Conservation (phyloP, 1,284 basidiomycete genomes). For the Heterobasidion irregulare region DNA sequence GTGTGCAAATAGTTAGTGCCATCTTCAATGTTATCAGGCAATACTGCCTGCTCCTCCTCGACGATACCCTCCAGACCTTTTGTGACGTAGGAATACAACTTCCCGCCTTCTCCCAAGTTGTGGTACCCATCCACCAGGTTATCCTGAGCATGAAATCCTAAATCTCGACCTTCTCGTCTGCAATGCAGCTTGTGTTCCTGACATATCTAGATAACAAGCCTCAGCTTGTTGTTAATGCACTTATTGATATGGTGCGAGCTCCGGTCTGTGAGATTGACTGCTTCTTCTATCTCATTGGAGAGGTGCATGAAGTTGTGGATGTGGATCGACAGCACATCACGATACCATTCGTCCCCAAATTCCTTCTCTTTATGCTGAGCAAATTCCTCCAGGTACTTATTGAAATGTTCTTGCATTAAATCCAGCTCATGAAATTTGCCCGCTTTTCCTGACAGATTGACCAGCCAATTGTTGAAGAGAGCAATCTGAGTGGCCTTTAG, state of each 20-base stretch:
- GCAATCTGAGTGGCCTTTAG: not conserved
- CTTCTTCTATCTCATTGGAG: constrained; percentile 21
- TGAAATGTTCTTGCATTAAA: constrained; percentile 16
- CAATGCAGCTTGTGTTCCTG: constrained; percentile 2
- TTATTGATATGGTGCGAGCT: constrained; percentile 16
- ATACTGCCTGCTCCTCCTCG: no score
- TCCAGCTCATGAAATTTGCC: constrained; percentile 14
- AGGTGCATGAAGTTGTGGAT: constrained; percentile 21
- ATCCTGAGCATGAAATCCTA: constrained; percentile 2
- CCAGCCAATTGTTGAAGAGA: constrained; percentile 16
- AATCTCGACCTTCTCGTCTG: not conserved
- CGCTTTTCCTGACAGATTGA: constrained; percentile 13
- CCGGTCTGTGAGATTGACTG: constrained; percentile 13
- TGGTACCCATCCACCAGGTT: not conserved
- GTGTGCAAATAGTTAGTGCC: no score
- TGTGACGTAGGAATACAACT: not conserved
- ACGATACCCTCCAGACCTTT: no score
- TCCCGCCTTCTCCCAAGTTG: not conserved
- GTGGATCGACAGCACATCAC: constrained; percentile 18
- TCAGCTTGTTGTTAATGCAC: constrained; percentile 14
- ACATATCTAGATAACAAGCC: constrained; percentile 4
- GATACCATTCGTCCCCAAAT: constrained; percentile 21
- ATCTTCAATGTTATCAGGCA: no score
- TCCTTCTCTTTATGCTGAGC: constrained; percentile 21
- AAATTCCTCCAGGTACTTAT: constrained; percentile 12